Evolutionary conservation across 192 early-diverging fungal species (phyloP).

Genomic region (Physocladia obscura): DNA sequence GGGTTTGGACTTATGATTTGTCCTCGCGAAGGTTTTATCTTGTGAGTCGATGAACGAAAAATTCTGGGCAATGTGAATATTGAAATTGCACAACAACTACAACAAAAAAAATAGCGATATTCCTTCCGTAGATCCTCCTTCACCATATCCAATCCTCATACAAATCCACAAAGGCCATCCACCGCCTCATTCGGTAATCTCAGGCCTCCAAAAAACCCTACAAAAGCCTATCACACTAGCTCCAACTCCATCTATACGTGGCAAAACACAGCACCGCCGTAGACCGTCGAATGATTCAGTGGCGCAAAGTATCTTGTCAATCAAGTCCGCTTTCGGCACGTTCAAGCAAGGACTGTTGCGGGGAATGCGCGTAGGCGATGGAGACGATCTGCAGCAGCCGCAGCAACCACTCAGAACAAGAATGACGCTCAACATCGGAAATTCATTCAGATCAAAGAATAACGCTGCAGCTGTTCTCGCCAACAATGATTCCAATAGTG

Average conservation of each 20-base stretch:
- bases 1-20: constrained; percentile 38
- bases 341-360: constrained; percentile 10
- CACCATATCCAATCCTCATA: constrained; percentile 26
- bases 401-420: neutral
- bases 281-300: constrained; percentile 6
- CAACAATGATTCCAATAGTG: too few species aligned
- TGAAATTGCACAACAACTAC: neutral
- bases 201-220: neutral
- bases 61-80: neutral
- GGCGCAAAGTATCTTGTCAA: constrained; percentile 17
- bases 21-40: constrained; percentile 38
- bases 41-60: constrained; percentile 27
- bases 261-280: neutral
- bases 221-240: constrained; percentile 11
- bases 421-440: constrained; percentile 11
- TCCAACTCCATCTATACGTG: neutral
- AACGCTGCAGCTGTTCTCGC: neutral
- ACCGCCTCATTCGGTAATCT: constrained; percentile 9
- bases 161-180: constrained; percentile 25
- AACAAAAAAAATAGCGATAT: constrained; percentile 11
- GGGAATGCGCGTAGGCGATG: neutral
- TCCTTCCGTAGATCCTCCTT: constrained; percentile 13
- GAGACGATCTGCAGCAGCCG: neutral
- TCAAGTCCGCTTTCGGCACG: neutral
- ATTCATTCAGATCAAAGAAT: constrained; percentile 4